These are phyloP conservation scores for Pseudevernia furfuracea DNA, from an alignment of 495 filamentous ascomycete species.

Conservation along the genomic window DNA sequence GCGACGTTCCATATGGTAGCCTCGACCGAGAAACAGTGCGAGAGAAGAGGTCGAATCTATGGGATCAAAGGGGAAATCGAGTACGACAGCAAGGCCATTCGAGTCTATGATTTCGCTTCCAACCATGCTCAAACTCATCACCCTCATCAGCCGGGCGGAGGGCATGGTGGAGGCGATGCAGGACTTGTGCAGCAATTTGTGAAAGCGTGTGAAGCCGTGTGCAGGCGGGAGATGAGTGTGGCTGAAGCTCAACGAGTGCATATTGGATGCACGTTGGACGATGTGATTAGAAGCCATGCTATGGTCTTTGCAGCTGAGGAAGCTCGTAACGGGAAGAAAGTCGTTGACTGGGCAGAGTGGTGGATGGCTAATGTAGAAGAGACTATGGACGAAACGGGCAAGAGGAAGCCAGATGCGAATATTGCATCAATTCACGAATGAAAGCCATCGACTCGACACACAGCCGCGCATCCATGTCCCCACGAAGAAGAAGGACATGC, in stretches of 20 bases:
- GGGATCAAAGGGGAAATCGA: conserved; percentile 78
- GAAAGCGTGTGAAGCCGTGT: conserved; percentile 70
- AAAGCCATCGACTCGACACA: neutral
- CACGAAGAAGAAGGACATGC: neutral
- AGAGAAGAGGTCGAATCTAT: conserved; percentile 73
- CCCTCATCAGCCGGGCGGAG: conserved; percentile 32
- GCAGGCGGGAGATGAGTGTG: conserved; percentile 57
- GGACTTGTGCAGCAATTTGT: conserved; percentile 77
- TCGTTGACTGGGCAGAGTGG: conserved; percentile 74
- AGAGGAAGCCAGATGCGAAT: neutral
- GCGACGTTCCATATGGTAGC: conserved; percentile 93
- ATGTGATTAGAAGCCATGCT: conserved; percentile 79
- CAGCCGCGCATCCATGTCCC: neutral
- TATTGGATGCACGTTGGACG: conserved; percentile 76
- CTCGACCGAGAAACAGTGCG: conserved; percentile 77
- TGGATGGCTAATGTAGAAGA: conserved; percentile 43
- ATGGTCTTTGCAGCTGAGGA: conserved; percentile 94
- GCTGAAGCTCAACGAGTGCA: conserved; percentile 64
- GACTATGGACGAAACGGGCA: neutral
- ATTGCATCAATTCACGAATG: neutral
- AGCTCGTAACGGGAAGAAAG: conserved; percentile 58
- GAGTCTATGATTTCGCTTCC: conserved; percentile 37
- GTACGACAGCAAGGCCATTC: conserved; percentile 50
- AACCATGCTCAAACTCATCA: conserved; percentile 12
- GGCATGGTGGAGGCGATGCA: conserved; percentile 79